These are phyloP conservation scores for Rhynchospora breviuscula DNA, from an alignment of 176 grass and related monocot genomes.

Conservation along the genomic window DNA sequence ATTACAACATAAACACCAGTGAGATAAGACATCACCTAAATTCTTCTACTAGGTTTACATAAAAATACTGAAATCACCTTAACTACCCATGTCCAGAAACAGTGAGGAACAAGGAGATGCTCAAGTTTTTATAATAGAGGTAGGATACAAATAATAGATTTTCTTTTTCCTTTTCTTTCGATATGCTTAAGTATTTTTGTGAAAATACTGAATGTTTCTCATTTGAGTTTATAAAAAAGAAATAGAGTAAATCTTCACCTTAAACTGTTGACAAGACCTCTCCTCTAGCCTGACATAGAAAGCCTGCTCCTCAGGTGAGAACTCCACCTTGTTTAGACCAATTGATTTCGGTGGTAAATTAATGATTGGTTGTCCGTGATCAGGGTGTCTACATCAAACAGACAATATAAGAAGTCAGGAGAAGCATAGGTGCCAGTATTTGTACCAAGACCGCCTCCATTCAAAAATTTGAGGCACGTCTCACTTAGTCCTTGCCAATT, in stretches of 20 bases:
- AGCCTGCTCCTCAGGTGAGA: slow-evolving; percentile 67
- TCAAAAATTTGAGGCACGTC: background rate
- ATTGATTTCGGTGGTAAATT: slow-evolving; percentile 83
- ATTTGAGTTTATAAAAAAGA: background rate
- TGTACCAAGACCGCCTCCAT: background rate
- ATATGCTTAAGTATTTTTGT: background rate
- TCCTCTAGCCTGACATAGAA: slow-evolving; percentile 83
- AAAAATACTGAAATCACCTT: background rate
- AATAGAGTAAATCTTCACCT: slow-evolving; percentile 40
- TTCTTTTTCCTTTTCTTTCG: background rate
- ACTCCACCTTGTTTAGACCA: slow-evolving; percentile 73
- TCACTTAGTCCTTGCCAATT: background rate
- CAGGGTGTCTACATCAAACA: slow-evolving; percentile 49
- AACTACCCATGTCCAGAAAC: background rate
- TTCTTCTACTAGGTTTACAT: background rate
- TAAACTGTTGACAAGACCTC: slow-evolving; percentile 88
- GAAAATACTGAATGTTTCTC: no score
- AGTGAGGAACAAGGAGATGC: background rate
- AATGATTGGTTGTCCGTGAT: slow-evolving; percentile 91
- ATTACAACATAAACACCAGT: background rate
- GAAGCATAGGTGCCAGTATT: background rate
- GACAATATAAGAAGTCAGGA: background rate
- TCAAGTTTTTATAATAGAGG: background rate
- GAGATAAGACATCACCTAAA: background rate
- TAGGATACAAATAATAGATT: background rate